Percentiles rank a stretch among this genome's conserved stretches.
These are phyloP conservation scores for Dissophora globulifera DNA, from an alignment of 192 early-diverging fungal species.

Conservation along the genomic window DNA sequence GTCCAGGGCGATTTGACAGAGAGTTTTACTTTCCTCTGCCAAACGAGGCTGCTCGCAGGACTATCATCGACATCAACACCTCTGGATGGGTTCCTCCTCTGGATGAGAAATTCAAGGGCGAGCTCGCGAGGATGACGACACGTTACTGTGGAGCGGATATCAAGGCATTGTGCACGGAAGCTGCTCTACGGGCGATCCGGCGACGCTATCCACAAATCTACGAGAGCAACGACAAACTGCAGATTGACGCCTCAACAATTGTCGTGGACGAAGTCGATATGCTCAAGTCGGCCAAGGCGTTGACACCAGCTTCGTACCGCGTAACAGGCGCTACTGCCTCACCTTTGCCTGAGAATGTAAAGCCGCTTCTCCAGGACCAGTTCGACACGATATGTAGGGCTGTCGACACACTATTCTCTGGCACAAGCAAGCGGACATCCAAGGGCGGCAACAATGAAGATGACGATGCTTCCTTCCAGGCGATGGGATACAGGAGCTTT, in stretches of 20 bases:
- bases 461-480: constrained; percentile 41
- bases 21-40: constrained; percentile 78
- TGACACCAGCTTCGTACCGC: constrained; percentile 59
- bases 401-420: constrained; percentile 30
- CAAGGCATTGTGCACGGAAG: constrained; percentile 75
- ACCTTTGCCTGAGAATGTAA: constrained; percentile 55
- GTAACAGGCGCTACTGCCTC: constrained; percentile 53
- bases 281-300: constrained; percentile 52
- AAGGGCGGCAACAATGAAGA: constrained; percentile 15
- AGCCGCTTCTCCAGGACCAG: constrained; percentile 47
- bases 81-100: constrained; percentile 63
- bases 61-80: constrained; percentile 75
- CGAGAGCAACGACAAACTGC: constrained; percentile 60
- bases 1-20: constrained; percentile 80
- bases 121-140: constrained; percentile 64
- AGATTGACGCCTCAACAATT: constrained; percentile 61
- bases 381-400: constrained; percentile 18
- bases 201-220: constrained; percentile 78
- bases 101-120: constrained; percentile 53
- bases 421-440: constrained; percentile 2
- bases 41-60: constrained; percentile 60
- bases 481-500: constrained; percentile 45
- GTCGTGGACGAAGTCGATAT: constrained; percentile 69
- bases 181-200: constrained; percentile 75
- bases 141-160: constrained; percentile 80